Evolutionary conservation across 1,139 yeast species (phyloP), one percentile per base, ranked within the genome.

Genomic region (Sugiyamaella xylanicola): DNA sequence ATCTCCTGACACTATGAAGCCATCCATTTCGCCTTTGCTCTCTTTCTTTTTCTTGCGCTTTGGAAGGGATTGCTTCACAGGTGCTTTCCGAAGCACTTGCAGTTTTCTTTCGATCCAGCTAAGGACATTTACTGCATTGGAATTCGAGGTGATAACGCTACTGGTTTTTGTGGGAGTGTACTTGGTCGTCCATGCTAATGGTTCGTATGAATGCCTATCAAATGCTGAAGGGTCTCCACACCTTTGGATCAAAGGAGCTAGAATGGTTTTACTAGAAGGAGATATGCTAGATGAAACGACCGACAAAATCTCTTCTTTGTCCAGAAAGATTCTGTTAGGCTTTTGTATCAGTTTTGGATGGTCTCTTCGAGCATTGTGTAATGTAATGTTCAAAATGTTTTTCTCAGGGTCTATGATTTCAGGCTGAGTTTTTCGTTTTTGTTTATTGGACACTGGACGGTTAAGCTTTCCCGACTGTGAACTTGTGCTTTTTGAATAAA

Each of bases 1-100:
- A 1, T 59, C 60, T 17, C 56, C 37, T 8, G 37, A 32, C 13
- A 77, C 80, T n/a, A 82, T 76, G 59, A 82, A 82, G 21, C 71
- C 77, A 58, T 74, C 79, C 54, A 78, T 51, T 2, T 44, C 49
- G 66, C 76, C 47, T 67, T 66, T 2, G 57, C 56, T 32, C 54
- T 59, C 35, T 57, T 56, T 42, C 61, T 60, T 57, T 63, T 57
- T 46, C 65, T 66, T 57, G 65, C 69, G 49, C 47, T 17, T 44
- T 19, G 41, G 56, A 41, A 9, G 50, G 1, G 41, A 20, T 36
- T 7, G 61, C 61, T 41, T 62, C 56, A 50, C 40, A 43, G 50
- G 53, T n/a, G 51, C 51, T 32, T 60, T 56, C 46, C 43, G 56
- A 17, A 65, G 53, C 5, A 43, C 44, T 17, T 61, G 51, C 21